Evolutionary conservation across 768 basidiomycete genomes (phyloP), one percentile per base, ranked within the genome.

Genomic region (Tylopilus rubrobrunneus): DNA sequence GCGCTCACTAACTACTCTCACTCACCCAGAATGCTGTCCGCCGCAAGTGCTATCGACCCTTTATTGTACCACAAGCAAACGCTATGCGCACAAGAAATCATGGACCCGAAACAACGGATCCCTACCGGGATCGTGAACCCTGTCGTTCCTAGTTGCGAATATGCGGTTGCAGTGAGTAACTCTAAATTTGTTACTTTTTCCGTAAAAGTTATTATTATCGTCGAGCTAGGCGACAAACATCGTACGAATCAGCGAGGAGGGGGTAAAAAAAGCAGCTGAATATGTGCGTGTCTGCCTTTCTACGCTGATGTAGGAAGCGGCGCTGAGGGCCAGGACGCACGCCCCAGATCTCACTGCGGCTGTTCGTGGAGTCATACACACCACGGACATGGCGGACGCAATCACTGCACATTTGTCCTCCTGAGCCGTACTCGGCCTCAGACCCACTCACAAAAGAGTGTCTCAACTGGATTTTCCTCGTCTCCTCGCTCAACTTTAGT

Each of bases 401-500:
- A 17, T 60, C 78, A 5, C 73, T 93, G 37, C 92, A 94, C 63
- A 76, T 92, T 36, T 79, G 80, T 61, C 87, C 92, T 8, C 73
- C 80, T 0, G 84, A 87, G 57, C 82, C 83, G 0, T 83, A 84
- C 69, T 71, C 77, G 55, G 65, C 79, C 9, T 62, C 71, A 12
- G 70, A 85, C 50, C 78, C 83, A 8, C 69, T 75, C 54, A 87
- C 83, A 37, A 79, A 74, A 64, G 70, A 74, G 40, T 80, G 78
- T 45, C 73, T 94, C 28, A 75, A 93, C 71, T 95, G 92, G 92
- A 86, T 95, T 54, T 94, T 95, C 70, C 80, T 90, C 56, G 85
- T 95, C 40, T 92, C 87, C 3, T 80, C 85, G 15, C 78, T 92
- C 48, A 96, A 92, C 69, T 96, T 91, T 69, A 89, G 81, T 62